Evolutionary conservation across 129 eudicot genomes (phyloP).

Genomic region (Deinandra increscens): DNA sequence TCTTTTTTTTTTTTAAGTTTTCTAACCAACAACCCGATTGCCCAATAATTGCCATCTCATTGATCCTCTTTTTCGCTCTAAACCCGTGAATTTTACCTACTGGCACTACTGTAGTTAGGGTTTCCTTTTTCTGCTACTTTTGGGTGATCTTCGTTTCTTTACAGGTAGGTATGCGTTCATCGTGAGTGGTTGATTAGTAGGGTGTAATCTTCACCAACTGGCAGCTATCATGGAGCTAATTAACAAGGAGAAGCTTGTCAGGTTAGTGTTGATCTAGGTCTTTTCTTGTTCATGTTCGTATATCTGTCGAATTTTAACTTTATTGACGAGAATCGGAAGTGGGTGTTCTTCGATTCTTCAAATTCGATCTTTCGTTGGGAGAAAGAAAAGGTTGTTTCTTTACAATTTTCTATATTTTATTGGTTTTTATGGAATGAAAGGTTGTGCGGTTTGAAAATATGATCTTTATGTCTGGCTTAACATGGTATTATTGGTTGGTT

Average conservation of each 20-base stretch:
- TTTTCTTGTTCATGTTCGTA: slow-evolving; percentile 15
- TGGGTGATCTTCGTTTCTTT: slow-evolving; percentile 8
- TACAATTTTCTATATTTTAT: slow-evolving; percentile 8
- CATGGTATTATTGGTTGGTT: slow-evolving; percentile 23
- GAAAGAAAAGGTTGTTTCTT: neutral
- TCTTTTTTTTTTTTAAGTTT: too few species aligned
- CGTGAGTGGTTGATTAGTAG: neutral
- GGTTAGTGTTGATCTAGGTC: slow-evolving; percentile 40
- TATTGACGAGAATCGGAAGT: slow-evolving; percentile 16
- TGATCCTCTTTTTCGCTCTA: slow-evolving; percentile 13
- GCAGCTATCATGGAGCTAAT: slow-evolving; percentile 56
- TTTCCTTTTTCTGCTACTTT: slow-evolving; percentile 1
- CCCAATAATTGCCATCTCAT: slow-evolving; percentile 31
- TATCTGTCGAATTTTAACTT: slow-evolving; percentile 20
- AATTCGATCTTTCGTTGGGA: slow-evolving; percentile 25
- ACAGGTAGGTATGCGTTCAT: slow-evolving; percentile 11
- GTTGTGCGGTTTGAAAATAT: slow-evolving; percentile 5
- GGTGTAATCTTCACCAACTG: neutral
- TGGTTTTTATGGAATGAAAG: slow-evolving; percentile 13
- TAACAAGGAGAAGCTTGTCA: slow-evolving; percentile 77
- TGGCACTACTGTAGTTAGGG: slow-evolving; percentile 19
- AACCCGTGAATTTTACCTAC: slow-evolving; percentile 9
- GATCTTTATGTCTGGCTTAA: slow-evolving; percentile 21
- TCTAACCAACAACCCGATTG: slow-evolving; percentile 17
- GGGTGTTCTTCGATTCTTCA: slow-evolving; percentile 15